Evolutionary conservation across 2,329 filamentous ascomycete genomes (phyloP).

Genomic region (Neophaeococcomyces aloes): DNA sequence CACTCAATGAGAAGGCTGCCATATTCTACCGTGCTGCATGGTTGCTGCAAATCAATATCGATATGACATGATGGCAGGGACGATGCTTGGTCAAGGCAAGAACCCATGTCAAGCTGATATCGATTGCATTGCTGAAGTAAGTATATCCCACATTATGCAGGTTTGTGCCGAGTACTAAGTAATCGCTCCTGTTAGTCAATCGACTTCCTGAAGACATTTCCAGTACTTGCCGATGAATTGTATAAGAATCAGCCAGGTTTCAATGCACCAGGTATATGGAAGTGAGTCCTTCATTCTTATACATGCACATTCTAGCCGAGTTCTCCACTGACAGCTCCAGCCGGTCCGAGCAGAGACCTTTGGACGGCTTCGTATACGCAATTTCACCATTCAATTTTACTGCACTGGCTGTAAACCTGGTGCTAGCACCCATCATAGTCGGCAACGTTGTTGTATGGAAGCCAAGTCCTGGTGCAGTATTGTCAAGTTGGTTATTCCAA

Average conservation of each 20-base stretch:
- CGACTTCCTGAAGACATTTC: too few relatives aligned
- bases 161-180: too few relatives aligned
- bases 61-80: constrained; percentile 30
- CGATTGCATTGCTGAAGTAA: constrained; percentile 29
- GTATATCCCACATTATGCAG: constrained; percentile 30
- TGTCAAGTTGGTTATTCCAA: constrained; percentile 28
- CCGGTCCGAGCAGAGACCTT: constrained; percentile 21
- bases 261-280: constrained; percentile 12
- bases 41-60: constrained; percentile 24
- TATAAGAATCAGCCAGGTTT: constrained; percentile 28
- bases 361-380: constrained; percentile 35
- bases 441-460: constrained; percentile 38
- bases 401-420: constrained; percentile 30
- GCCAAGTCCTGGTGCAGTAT: constrained; percentile 27
- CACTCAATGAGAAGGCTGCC: constrained; percentile 28
- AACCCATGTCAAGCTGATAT: constrained; percentile 34
- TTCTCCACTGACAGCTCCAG: too few relatives aligned
- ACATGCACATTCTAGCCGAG: too few relatives aligned
- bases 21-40: constrained; percentile 29
- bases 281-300: too few relatives aligned
- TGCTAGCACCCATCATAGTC: constrained; percentile 28
- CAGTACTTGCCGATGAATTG: constrained; percentile 26
- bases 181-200: too few relatives aligned
- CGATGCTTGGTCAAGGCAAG: constrained; percentile 35
- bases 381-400: constrained; percentile 34